phyloP scores from a whole-genome alignment of 2,329 filamentous ascomycete genomes.

The Periconia sp. region DNA sequence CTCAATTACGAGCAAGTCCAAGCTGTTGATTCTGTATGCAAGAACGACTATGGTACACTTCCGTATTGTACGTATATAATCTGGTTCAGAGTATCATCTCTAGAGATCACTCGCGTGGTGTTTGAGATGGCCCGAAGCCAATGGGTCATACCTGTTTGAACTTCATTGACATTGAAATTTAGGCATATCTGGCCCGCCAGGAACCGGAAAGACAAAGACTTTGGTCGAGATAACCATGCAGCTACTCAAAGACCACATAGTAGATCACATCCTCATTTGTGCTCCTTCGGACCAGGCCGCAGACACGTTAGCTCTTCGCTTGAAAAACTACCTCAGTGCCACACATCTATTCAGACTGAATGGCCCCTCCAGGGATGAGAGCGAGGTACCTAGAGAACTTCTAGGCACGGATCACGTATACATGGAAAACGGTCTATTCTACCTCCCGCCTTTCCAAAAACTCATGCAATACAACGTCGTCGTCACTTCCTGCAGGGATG shows the following conservation, averaged over 20 bases:
- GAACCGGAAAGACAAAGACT: slow-evolving; percentile 57
- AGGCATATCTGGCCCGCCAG: slow-evolving; percentile 50
- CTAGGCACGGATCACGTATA: slow-evolving; percentile 39
- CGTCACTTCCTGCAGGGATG: slow-evolving; percentile 47
- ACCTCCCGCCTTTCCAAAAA: slow-evolving; percentile 41
- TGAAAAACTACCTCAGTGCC: slow-evolving; percentile 40
- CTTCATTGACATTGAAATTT: too few species aligned
- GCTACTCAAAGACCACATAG: slow-evolving; percentile 21
- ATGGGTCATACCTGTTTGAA: too few species aligned
- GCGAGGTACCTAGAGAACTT: slow-evolving; percentile 46
- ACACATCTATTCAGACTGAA: slow-evolving; percentile 48
- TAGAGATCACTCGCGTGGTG: too few species aligned
- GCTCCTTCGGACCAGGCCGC: slow-evolving; percentile 51
- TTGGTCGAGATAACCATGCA: slow-evolving; percentile 49
- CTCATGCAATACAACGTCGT: slow-evolving; percentile 47
- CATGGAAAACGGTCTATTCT: slow-evolving; percentile 45
- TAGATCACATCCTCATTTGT: slow-evolving; percentile 45
- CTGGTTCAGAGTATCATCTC: slow-evolving; percentile 19
- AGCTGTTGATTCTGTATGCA: slow-evolving; percentile 47
- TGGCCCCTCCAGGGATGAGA: slow-evolving; percentile 42
- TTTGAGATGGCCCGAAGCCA: too few species aligned
- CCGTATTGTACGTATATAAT: slow-evolving; percentile 37
- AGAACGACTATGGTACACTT: slow-evolving; percentile 46
- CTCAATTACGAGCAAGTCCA: slow-evolving; percentile 54
- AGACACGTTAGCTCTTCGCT: slow-evolving; percentile 46